Percentiles rank a stretch among this genome's conserved stretches.
phyloP scores from a whole-genome alignment of 208 protist genomes.

The Acanthamoeba lenticulata region DNA sequence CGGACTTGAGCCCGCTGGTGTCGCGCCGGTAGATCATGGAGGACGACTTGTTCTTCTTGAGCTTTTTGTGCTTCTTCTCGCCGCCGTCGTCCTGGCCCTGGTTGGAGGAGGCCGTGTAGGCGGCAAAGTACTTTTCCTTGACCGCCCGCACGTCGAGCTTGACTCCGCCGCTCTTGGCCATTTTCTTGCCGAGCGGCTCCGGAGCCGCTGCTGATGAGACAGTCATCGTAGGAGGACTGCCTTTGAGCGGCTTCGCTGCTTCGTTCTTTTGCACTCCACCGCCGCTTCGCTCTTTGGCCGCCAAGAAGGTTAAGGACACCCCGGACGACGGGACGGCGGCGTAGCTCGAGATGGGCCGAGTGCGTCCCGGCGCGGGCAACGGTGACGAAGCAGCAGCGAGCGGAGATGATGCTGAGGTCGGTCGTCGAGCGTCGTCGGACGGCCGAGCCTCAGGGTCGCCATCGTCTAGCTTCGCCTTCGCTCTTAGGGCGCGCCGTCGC shows the following conservation, averaged over 20 bases:
- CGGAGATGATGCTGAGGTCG: neutral
- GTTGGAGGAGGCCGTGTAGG: neutral
- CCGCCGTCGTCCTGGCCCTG: neutral
- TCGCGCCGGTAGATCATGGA: slow-evolving; percentile 33
- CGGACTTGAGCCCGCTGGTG: slow-evolving; percentile 6
- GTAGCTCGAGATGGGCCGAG: neutral
- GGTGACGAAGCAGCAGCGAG: neutral
- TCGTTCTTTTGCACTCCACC: neutral
- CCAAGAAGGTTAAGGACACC: neutral
- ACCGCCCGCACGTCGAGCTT: slow-evolving; percentile 32
- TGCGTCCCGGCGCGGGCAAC: neutral
- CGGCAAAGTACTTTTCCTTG: slow-evolving; percentile 2
- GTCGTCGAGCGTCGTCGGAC: neutral
- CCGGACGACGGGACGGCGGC: neutral
- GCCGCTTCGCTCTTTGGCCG: neutral
- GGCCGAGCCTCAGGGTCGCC: neutral
- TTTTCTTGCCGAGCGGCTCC: neutral
- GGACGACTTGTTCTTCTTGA: neutral
- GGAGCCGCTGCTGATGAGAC: no score
- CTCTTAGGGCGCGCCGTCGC: neutral
- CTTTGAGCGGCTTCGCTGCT: neutral
- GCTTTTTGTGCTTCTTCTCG: neutral
- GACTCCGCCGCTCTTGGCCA: slow-evolving; percentile 23
- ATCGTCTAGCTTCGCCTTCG: neutral
- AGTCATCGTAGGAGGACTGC: neutral